Evolutionary conservation across 148 eudicot species (phyloP), one percentile per base, ranked within the genome.

Genomic region (Chenopodium berlandieri): DNA sequence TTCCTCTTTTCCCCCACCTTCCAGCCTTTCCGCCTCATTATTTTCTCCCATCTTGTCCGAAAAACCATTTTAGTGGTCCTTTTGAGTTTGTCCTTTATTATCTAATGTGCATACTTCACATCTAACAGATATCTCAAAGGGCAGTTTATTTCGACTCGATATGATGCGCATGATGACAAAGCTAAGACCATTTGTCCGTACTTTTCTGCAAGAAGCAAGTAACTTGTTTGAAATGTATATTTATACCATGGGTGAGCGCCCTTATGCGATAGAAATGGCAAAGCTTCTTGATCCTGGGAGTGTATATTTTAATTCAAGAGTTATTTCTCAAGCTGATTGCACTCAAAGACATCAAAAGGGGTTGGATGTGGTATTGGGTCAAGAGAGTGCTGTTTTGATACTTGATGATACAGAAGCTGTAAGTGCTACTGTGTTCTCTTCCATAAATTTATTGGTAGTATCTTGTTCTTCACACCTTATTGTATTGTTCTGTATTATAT

Each of bases 381-480:
- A 82, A 80, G 98, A 94, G 81, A 96, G 90, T 86, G 94, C 93
- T 72, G 94, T 94, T 80, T 63, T 96, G 80, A 90, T 96, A 81
- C 96, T 96, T 77, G 99, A 96, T 86, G 99, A 96, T 84, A 94
- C 99, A 19, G 97, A 96, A 82, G 84, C 70, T 50, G 99, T 90
- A 90, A 86, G 90, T 85, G 73, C 27, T 23, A 50, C 37, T 20
- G 22, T 23, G 16, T 75, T 8, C 66, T 44, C 7, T 63, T 50
- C 22, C 22, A 9, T 11, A 4, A 34, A 72, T 32, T 50, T 19
- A 48, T 40, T 7, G 65, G 46, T 10, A 27, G 16, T 67, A 67
- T 69, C 72, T 69, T 69, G 72, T 32, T 69, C 19, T 40, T 40
- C 44, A 40, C 44, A 40, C 44, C 44, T 40, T 40, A 40, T 40